Evolutionary conservation across 345 rosid species (phyloP).

Genomic region (Noccaea caerulescens): DNA sequence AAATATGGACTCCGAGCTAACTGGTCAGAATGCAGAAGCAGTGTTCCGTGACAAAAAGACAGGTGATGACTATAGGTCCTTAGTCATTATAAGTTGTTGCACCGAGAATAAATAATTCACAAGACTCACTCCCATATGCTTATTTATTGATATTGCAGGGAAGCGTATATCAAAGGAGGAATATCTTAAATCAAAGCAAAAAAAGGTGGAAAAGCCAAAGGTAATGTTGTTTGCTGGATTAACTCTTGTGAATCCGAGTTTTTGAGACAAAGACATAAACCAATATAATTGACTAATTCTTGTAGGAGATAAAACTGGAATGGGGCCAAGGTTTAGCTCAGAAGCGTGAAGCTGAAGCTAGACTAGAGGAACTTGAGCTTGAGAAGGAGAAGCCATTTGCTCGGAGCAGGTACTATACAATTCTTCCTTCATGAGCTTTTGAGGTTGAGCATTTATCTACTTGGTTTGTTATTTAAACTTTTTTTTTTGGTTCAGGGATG

Average conservation of each 20-base stretch:
- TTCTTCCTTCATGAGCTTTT: slow-evolving; percentile 14
- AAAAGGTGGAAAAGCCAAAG: slow-evolving; percentile 78
- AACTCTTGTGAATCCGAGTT: slow-evolving; percentile 16
- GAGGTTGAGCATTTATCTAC: neutral
- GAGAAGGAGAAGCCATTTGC: slow-evolving; percentile 95
- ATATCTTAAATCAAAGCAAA: slow-evolving; percentile 56
- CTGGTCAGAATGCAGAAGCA: slow-evolving; percentile 79
- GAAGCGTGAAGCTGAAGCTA: slow-evolving; percentile 85
- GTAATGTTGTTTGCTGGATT: slow-evolving; percentile 41
- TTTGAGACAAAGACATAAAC: neutral
- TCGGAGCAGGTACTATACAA: slow-evolving; percentile 63
- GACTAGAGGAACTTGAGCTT: slow-evolving; percentile 66
- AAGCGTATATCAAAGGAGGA: slow-evolving; percentile 75
- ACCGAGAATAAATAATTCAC: neutral
- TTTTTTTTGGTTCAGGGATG: slow-evolving; percentile 62
- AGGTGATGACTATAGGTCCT: slow-evolving; percentile 50
- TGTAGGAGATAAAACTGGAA: slow-evolving; percentile 80
- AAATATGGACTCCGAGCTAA: slow-evolving; percentile 73
- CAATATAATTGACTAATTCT: slow-evolving; percentile 12
- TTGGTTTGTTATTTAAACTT: slow-evolving; percentile 27
- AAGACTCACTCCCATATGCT: slow-evolving; percentile 31
- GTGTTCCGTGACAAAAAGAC: slow-evolving; percentile 83
- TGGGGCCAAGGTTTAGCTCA: slow-evolving; percentile 99
- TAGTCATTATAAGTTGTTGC: slow-evolving; percentile 21
- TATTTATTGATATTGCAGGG: slow-evolving; percentile 52